Evolutionary conservation across 2,329 filamentous ascomycete species (phyloP).

Genomic region (Aureobasidium sp.): DNA sequence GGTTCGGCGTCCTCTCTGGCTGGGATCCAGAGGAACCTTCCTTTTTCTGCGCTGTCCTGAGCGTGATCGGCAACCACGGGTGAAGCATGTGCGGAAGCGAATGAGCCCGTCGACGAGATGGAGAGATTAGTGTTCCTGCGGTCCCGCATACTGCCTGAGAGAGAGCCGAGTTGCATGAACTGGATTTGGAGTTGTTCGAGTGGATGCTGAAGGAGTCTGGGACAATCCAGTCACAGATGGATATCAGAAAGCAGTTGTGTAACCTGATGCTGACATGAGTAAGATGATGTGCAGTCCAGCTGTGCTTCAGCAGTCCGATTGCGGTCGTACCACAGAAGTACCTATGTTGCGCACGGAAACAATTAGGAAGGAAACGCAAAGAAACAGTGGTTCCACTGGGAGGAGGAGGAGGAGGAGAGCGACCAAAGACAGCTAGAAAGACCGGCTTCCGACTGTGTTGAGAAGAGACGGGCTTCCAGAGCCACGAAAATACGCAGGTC

Average conservation of each 20-base stretch:
- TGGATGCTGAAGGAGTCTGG: background rate
- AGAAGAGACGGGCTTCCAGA: constrained; percentile 12
- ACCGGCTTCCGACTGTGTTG: constrained; percentile 10
- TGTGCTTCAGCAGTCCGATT: constrained; percentile 1
- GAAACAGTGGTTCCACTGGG: background rate
- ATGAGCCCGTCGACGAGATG: constrained; percentile 55
- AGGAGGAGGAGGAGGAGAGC: background rate
- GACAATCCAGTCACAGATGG: background rate
- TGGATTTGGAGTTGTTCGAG: background rate
- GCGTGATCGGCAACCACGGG: constrained; percentile 44
- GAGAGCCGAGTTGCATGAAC: constrained; percentile 9
- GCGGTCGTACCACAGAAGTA: background rate
- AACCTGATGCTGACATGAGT: constrained; percentile 9
- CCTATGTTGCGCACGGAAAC: background rate
- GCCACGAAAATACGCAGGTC: constrained; percentile 2
- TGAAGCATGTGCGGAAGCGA: constrained; percentile 49
- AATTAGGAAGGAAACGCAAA: background rate
- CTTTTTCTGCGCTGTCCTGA: constrained; percentile 56
- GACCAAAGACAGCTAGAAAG: constrained; percentile 4
- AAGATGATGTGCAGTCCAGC: background rate
- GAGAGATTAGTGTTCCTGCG: constrained; percentile 41
- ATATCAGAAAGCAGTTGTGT: constrained; percentile 5
- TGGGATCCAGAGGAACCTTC: constrained; percentile 37
- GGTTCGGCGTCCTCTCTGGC: constrained; percentile 14
- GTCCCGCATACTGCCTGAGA: constrained; percentile 13